Evolutionary conservation across 2,329 filamentous ascomycete species (phyloP), one percentile per base, ranked within the genome.

Genomic region (Pseudohalonectria lignicola): DNA sequence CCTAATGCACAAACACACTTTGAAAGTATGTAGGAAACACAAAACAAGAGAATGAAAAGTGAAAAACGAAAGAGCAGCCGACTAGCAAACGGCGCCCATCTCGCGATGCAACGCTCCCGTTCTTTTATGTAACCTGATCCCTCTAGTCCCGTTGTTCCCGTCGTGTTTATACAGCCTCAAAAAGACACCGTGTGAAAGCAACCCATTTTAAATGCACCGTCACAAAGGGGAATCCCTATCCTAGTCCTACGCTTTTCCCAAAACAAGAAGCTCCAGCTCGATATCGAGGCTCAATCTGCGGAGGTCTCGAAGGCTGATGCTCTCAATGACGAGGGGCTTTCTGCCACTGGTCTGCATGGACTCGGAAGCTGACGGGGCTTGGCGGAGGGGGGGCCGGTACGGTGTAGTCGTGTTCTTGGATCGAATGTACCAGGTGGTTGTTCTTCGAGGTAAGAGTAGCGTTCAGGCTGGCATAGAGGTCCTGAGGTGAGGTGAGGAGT

Each of bases 361-460:
- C 36, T 13, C 71, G 66, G 51, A 77, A 79, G 57, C 71, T 72
- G 51, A 80, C 71, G 7, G 76, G 76, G 47, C 71, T 77, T 11
- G 76, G 74, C 16, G 76, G 76, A 11, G 76, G 76, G 30, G 76
- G 72, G 12, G 76, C 74, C n/a, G 76, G 76, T 16, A 79, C 74
- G 23, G 67, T 64, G 59, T 78, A 80, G 55, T 79, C 75, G 41
- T 71, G 61, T 49, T 76, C 69, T 45, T 63, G 63, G 48, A 74
- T 72, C 45, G 62, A 59, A 46, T 65, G 69, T 43, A 66, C 59
- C 42, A 63, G 57, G n/a, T 59, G 56, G 39, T 59, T 52, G 47
- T 53, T 55, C 47, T 63, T 63, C 41, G 63, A 61, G 31, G 60
- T 51, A 32, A 76, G 60, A 29, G 66, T 69, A 26, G 66, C 67